Base-by-base conservation (phyloP, 2,329 filamentous ascomycete species). In the Diaporthe sp. region DNA sequence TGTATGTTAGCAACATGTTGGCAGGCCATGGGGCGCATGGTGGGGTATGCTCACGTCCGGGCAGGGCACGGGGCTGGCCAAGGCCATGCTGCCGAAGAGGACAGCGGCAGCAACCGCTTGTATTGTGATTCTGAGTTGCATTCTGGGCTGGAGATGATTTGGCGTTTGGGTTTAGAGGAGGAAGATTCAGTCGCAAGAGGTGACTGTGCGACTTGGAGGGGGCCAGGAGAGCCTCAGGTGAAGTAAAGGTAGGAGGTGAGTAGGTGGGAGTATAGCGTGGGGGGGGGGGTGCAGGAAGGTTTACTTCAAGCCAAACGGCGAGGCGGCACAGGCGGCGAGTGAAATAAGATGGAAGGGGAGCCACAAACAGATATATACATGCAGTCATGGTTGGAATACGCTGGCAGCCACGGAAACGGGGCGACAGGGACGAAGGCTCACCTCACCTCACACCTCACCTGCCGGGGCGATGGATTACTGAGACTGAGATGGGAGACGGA, bases 11-110 rank as follows among this genome's bases (percentile, higher is more conserved):
- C 47, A 42, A 32, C 3, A 17, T 47, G 35, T 50, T 27, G 19
- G 8, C n/a, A 53, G 50, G 50, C 22, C 27, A 61, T 6, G 37
- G 12, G 22, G n/a, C 39, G 37, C 6, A 37, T n/a, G 37, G 47
- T 19, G 47, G 17, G 50, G 25, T 3, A 13, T 30, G 71, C 73
- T 75, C 15, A 76, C 75, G 63, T 76, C 75, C 25, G 75, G 75
- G 65, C 75, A 76, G 1, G 73, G 73, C 19, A 73, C 71, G 51
- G 75, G 75, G 44, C 72, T 73, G 5, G 72, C 69, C 44, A 65
- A 70, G 22, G 70, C 72, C 39, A 71, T 65, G 50, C 56, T 72
- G 27, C 72, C 74, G n/a, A 74, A 50, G 69, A 73, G 65, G 42
- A 66, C 39, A 35, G 72, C 72, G 50, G 69, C 74, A 19, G 74